phyloP scores from a whole-genome alignment of 305 asterid species.

The Plantago lanceolata region DNA sequence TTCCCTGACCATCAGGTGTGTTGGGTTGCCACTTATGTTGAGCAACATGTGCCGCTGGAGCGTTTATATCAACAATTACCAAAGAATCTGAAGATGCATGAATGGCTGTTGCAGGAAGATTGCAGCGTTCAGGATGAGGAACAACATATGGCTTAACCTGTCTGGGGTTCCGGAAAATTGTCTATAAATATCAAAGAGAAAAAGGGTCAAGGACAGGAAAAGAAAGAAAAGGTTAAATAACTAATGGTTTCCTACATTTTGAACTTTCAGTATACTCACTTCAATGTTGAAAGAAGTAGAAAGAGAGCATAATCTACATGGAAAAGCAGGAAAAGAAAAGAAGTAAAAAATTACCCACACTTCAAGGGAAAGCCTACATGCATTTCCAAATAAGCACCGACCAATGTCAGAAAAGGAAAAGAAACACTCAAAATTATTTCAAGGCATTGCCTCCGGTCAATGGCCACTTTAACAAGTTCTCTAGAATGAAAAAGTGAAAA shows the following conservation, averaged over 20 bases:
- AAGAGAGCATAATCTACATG: not conserved
- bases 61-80: slow-evolving; percentile 67
- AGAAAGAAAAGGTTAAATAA: not conserved
- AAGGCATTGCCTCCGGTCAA: not conserved
- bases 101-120: slow-evolving; percentile 94
- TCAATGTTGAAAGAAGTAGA: not conserved
- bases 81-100: slow-evolving; percentile 86
- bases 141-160: slow-evolving; percentile 74
- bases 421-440: not conserved
- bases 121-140: slow-evolving; percentile 94
- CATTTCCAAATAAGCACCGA: not conserved
- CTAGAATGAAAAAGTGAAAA: not conserved
- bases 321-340: no score
- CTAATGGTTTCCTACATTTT: no score
- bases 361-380: not conserved
- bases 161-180: slow-evolving; percentile 88
- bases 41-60: slow-evolving; percentile 93
- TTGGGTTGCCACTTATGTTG: slow-evolving; percentile 99
- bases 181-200: slow-evolving; percentile 34
- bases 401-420: not conserved
- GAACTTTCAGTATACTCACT: not conserved
- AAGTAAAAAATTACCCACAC: not conserved
- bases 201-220: not conserved
- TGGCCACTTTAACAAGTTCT: not conserved
- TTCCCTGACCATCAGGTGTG: slow-evolving; percentile 97